Conservation (phyloP, 495 filamentous ascomycete genomes). For the Penicillium waksmanii region DNA sequence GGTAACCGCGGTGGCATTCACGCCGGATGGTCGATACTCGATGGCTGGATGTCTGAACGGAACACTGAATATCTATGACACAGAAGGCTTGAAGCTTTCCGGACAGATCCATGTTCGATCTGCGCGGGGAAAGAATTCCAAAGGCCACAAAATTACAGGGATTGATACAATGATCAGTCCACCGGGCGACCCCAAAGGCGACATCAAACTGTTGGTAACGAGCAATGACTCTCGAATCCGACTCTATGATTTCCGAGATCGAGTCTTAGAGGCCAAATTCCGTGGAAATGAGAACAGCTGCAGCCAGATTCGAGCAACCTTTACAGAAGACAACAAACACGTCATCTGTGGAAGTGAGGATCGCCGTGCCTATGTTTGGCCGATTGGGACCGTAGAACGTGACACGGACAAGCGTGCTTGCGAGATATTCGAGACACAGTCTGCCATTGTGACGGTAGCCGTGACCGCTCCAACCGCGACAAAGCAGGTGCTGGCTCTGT, state of each 20-base stretch:
- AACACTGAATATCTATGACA: slow-evolving; percentile 90
- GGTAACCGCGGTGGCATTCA: slow-evolving; percentile 91
- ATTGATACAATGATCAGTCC: slow-evolving; percentile 77
- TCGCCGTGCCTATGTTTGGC: slow-evolving; percentile 87
- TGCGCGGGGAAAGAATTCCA: slow-evolving; percentile 87
- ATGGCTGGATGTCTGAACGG: slow-evolving; percentile 90
- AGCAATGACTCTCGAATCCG: slow-evolving; percentile 96
- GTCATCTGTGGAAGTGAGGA: slow-evolving; percentile 96
- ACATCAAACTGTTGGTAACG: slow-evolving; percentile 85
- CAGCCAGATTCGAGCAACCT: slow-evolving; percentile 87
- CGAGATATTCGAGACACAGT: slow-evolving; percentile 89
- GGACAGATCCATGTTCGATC: slow-evolving; percentile 89
- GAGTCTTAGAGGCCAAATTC: slow-evolving; percentile 84
- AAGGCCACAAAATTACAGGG: slow-evolving; percentile 96
- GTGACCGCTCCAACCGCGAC: slow-evolving; percentile 82
- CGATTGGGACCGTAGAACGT: slow-evolving; percentile 62
- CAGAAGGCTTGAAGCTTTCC: slow-evolving; percentile 83
- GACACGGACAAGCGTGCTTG: slow-evolving; percentile 77
- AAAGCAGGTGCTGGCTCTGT: slow-evolving; percentile 73
- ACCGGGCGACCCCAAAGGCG: slow-evolving; percentile 62
- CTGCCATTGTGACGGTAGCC: slow-evolving; percentile 83
- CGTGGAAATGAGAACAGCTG: slow-evolving; percentile 91
- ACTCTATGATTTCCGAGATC: slow-evolving; percentile 84
- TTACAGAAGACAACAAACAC: slow-evolving; percentile 85
- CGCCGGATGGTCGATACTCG: slow-evolving; percentile 85